These are phyloP conservation scores for Nicotiana noctiflora DNA, from an alignment of 257 asterid genomes.

Conservation along the genomic window DNA sequence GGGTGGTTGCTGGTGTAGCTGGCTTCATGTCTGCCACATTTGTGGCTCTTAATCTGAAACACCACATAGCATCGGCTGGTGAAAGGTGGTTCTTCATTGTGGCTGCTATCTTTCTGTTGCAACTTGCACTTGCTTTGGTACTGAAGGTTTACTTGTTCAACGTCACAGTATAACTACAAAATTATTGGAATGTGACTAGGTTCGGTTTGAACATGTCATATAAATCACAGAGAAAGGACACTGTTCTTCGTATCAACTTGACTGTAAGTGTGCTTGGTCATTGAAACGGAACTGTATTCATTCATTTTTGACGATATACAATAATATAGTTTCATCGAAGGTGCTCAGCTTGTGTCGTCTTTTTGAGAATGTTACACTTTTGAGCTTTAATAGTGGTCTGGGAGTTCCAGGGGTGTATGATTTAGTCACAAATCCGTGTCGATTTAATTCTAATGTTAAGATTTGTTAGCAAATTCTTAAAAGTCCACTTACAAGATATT, in stretches of 20 bases:
- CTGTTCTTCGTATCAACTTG: neutral
- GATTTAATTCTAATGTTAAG: neutral
- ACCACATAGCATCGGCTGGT: conserved; percentile 90
- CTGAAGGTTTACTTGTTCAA: conserved; percentile 79
- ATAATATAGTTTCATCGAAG: conserved; percentile 7
- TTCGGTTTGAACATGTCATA: neutral
- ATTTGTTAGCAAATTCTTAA: neutral
- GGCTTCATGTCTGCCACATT: conserved; percentile 94
- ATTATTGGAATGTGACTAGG: neutral
- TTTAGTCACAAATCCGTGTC: too few species aligned
- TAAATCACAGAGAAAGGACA: neutral
- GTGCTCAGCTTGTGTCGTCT: neutral
- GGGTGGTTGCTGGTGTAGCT: conserved; percentile 88
- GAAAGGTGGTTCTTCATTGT: conserved; percentile 92
- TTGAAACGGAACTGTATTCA: conserved; percentile 25
- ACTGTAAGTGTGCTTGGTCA: neutral
- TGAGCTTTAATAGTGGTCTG: neutral
- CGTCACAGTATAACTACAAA: conserved; percentile 36
- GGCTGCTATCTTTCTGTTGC: conserved; percentile 85
- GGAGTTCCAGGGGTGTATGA: neutral
- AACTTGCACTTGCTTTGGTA: conserved; percentile 89
- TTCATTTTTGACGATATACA: conserved; percentile 39
- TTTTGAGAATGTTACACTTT: neutral
- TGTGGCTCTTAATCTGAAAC: conserved; percentile 79
- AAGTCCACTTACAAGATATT: neutral